These are phyloP conservation scores for Yamadazyma friedrichii DNA, from an alignment of 1,139 yeast genomes.

Conservation along the genomic window DNA sequence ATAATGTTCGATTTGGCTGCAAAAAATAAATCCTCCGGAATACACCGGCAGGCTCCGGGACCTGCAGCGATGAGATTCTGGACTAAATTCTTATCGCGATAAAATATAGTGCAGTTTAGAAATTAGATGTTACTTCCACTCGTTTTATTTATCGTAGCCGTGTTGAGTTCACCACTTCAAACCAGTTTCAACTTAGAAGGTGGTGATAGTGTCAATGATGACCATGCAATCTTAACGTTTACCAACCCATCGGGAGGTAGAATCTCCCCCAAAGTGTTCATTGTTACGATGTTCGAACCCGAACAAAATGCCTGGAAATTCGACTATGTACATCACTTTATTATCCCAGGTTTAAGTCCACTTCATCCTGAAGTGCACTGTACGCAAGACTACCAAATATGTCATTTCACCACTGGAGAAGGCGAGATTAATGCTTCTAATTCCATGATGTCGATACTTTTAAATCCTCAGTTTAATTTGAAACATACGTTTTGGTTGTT, in stretches of 20 bases:
- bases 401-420: constrained; percentile 69
- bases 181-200: too few species aligned
- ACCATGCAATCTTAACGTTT: not conserved
- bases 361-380: constrained; percentile 57
- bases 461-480: constrained; percentile 56
- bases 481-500: constrained; percentile 58
- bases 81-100: too few species aligned
- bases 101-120: too few species aligned
- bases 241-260: constrained; percentile 1
- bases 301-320: constrained; percentile 57
- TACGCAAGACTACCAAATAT: constrained; percentile 49
- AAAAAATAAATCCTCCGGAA: too few species aligned
- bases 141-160: too few species aligned
- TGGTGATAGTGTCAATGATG: not conserved
- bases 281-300: constrained; percentile 55
- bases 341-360: constrained; percentile 67
- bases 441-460: constrained; percentile 52
- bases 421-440: constrained; percentile 69
- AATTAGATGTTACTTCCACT: too few species aligned
- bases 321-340: constrained; percentile 49
- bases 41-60: too few species aligned
- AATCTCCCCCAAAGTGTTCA: constrained; percentile 46
- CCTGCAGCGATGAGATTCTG: too few species aligned
- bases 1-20: too few species aligned
- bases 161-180: too few species aligned